A percentile compares a stretch with the other conserved stretches of the same genome.
Conservation (phyloP, 805 yeast genomes). For the Hanseniaspora hatyaiensis region DNA sequence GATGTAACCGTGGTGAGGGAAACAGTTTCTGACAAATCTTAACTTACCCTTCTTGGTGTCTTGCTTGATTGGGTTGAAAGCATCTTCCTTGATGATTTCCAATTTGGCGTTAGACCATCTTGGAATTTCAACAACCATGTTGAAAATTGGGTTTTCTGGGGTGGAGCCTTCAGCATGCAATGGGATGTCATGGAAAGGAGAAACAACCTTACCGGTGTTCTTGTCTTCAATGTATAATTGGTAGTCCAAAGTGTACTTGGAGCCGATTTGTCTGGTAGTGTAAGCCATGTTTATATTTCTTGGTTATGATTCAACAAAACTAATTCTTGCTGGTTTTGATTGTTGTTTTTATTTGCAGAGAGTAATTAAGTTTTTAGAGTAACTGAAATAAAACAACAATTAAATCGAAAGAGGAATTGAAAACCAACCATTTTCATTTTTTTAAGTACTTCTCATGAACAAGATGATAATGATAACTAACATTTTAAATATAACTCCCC, state of each 20-base stretch:
- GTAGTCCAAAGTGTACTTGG: constrained; percentile 90
- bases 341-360: background rate
- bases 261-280: constrained; percentile 87
- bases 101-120: constrained; percentile 76
- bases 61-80: constrained; percentile 68
- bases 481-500: too few species aligned
- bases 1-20: constrained; percentile 75
- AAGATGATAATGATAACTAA: too few species aligned
- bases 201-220: constrained; percentile 82
- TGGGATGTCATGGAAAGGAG: constrained; percentile 91
- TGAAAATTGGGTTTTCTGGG: constrained; percentile 73
- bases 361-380: too few species aligned
- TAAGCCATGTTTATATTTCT: constrained; percentile 43
- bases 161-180: constrained; percentile 60
- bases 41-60: constrained; percentile 65
- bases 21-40: constrained; percentile 65
- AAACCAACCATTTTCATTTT: too few species aligned
- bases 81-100: constrained; percentile 50
- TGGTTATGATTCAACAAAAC: background rate
- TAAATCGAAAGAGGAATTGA: too few species aligned
- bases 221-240: constrained; percentile 65
- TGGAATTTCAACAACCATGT: constrained; percentile 71
- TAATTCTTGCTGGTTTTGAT: background rate
- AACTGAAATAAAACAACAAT: too few species aligned
- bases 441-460: too few species aligned